Evolutionary conservation across 192 early-diverging fungal genomes (phyloP).

Genomic region (Rhizoclosmatium sp.): DNA sequence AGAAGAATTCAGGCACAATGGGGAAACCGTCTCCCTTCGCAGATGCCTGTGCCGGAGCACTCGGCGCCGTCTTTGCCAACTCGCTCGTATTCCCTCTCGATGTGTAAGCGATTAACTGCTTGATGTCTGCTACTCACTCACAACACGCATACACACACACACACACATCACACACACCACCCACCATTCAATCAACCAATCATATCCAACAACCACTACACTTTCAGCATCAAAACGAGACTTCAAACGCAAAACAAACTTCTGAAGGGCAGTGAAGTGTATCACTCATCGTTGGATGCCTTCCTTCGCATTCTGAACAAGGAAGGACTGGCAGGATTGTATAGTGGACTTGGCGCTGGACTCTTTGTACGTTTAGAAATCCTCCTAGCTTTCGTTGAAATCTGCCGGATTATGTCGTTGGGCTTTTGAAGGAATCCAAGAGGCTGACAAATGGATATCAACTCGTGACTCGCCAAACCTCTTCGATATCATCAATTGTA

Average conservation of each 20-base stretch:
- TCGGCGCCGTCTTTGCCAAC: conserved; percentile 91
- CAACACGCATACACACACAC: not conserved
- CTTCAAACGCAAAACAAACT: conserved; percentile 91
- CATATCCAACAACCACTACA: not conserved
- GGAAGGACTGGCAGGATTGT: conserved; percentile 89
- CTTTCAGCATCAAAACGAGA: conserved; percentile 88
- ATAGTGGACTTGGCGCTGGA: conserved; percentile 85
- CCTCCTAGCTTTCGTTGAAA: too few species aligned
- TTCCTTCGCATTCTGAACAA: conserved; percentile 80
- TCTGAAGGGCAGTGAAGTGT: conserved; percentile 54
- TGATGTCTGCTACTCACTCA: not conserved
- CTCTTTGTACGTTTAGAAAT: conserved; percentile 54
- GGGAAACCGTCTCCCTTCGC: conserved; percentile 56
- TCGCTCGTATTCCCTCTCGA: conserved; percentile 94
- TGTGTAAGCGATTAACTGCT: conserved; percentile 69
- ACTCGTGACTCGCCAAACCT: too few species aligned
- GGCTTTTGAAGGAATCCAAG: too few species aligned
- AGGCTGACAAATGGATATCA: too few species aligned
- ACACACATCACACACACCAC: not conserved
- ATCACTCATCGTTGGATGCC: conserved; percentile 76
- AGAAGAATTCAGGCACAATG: not conserved
- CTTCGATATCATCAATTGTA: too few species aligned
- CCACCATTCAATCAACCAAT: too few species aligned
- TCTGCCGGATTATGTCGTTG: too few species aligned
- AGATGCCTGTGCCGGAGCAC: conserved; percentile 90